Base-by-base conservation (phyloP, 495 filamentous ascomycete genomes). In the Patellaria atrata region DNA sequence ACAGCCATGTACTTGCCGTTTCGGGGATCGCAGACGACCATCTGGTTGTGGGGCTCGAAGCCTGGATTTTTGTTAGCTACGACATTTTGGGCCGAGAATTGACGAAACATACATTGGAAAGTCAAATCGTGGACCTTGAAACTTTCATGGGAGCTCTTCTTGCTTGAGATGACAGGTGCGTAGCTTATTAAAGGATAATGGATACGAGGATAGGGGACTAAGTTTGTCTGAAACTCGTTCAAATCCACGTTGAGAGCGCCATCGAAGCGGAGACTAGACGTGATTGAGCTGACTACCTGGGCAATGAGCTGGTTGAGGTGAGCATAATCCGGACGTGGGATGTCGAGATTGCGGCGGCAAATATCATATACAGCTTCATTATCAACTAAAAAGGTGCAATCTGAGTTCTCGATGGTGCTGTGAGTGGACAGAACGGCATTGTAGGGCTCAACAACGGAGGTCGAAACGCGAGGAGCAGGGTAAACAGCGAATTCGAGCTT, bases 1-100 rank as follows among this genome's bases (percentile, higher is more conserved):
- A 86, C 81, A 31, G 83, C 83, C 83, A 92, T 92, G 68, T 89
- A 92, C 63, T 91, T 91, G 54, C 83, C 83, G 36, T 87, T 82
- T 47, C 79, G 77, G 36, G 83, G 83, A 50, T 92, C 81, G 54
- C 83, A 92, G 51, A 86, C 82, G 16, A 92, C 83, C 83, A 92
- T 92, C 65, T 92, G 83, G 67, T 92, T 92, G 68, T 85, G 81
- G 33, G 83, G 83, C 63, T 92, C 83, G 54, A 87, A 86, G 60
- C 81, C 52, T 55, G 34, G 14, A 5, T 18, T 12, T 3, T 7
- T 16, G 11, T 33, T 10, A 27, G 21, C 9, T 12, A 11, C 22
- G 15, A 14, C 16, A 20, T 28, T 24, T 11, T 11, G 7, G 11
- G 7, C 13, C 28, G 19, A 3, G 17, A 7, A 21, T 12, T 25